Percentiles rank a stretch among this genome's conserved stretches.
Conservation (phyloP, 768 basidiomycete genomes). For the Chalciporus pseudorubinellus region DNA sequence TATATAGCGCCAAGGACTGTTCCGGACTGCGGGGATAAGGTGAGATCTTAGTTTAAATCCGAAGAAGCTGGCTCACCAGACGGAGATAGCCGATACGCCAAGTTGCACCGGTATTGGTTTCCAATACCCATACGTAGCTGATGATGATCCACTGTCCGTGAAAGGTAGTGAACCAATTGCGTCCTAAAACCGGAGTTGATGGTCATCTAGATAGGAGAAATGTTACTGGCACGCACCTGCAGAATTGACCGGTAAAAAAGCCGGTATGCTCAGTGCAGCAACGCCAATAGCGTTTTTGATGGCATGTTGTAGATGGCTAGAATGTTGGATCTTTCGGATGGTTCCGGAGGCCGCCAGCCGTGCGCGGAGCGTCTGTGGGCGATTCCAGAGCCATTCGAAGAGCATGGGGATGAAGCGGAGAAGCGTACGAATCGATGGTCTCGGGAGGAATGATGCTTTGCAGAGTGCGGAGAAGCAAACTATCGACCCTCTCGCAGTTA, state of each 20-base stretch:
- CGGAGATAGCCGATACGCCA: slow-evolving; percentile 47
- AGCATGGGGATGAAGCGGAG: background rate
- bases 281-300: slow-evolving; percentile 47
- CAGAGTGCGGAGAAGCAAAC: background rate
- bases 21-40: slow-evolving; percentile 22
- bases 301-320: slow-evolving; percentile 44
- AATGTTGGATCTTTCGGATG: slow-evolving; percentile 34
- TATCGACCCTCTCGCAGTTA: background rate
- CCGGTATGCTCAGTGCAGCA: slow-evolving; percentile 40
- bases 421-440: background rate
- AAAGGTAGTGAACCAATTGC: slow-evolving; percentile 36
- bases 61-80: slow-evolving; percentile 30
- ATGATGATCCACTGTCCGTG: slow-evolving; percentile 52
- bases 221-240: slow-evolving; percentile 25
- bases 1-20: slow-evolving; percentile 35
- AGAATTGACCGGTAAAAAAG: slow-evolving; percentile 38
- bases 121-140: slow-evolving; percentile 50
- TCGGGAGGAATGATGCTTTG: background rate
- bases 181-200: slow-evolving; percentile 25
- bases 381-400: too few relatives aligned
- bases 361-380: too few relatives aligned
- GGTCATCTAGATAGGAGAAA: background rate
- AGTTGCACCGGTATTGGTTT: slow-evolving; percentile 52
- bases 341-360: too few relatives aligned
- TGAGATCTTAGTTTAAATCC: background rate